A percentile compares a stretch with the other conserved stretches of the same genome.
These are phyloP conservation scores for Rhodotorula sp. DNA, from an alignment of 1,284 basidiomycete species.

Conservation along the genomic window DNA sequence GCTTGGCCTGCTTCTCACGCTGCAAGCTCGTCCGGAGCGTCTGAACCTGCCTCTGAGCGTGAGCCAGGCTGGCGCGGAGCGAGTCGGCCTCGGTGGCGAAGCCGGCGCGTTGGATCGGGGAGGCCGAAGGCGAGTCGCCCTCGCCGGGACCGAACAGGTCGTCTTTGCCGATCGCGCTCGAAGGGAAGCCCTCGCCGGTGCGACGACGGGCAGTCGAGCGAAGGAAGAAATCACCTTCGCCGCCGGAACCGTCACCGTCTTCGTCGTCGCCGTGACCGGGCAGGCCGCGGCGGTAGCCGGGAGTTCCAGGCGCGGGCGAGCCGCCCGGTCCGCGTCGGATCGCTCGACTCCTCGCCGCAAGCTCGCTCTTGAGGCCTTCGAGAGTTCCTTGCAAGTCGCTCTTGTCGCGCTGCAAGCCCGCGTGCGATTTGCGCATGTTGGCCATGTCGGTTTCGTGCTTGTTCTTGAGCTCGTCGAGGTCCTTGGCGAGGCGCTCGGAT, in stretches of 20 bases:
- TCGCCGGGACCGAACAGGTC: slow-evolving; percentile 48
- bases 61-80: slow-evolving; percentile 71
- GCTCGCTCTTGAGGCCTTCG: slow-evolving; percentile 68
- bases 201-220: slow-evolving; percentile 63
- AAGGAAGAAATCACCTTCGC: slow-evolving; percentile 35
- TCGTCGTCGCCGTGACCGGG: slow-evolving; percentile 57
- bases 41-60: slow-evolving; percentile 67
- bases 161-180: slow-evolving; percentile 46
- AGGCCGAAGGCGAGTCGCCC: slow-evolving; percentile 48
- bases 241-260: slow-evolving; percentile 10
- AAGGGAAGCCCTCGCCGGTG: slow-evolving; percentile 52
- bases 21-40: slow-evolving; percentile 73
- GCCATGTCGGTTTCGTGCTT: slow-evolving; percentile 92
- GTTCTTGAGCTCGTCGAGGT: slow-evolving; percentile 72
- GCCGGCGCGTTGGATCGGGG: slow-evolving; percentile 47
- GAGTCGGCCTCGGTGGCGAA: slow-evolving; percentile 69
- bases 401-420: slow-evolving; percentile 85
- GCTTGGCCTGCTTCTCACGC: slow-evolving; percentile 73
- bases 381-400: slow-evolving; percentile 81
- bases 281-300: slow-evolving; percentile 34
- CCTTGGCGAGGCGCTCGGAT: slow-evolving; percentile 67
- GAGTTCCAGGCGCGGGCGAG: slow-evolving; percentile 34
- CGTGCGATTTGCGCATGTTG: slow-evolving; percentile 79
- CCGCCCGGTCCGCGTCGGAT: slow-evolving; percentile 29
- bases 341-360: slow-evolving; percentile 53